Evolutionary conservation across 2,329 filamentous ascomycete species (phyloP), one percentile per base, ranked within the genome.

Genomic region (Ascochyta lentis): DNA sequence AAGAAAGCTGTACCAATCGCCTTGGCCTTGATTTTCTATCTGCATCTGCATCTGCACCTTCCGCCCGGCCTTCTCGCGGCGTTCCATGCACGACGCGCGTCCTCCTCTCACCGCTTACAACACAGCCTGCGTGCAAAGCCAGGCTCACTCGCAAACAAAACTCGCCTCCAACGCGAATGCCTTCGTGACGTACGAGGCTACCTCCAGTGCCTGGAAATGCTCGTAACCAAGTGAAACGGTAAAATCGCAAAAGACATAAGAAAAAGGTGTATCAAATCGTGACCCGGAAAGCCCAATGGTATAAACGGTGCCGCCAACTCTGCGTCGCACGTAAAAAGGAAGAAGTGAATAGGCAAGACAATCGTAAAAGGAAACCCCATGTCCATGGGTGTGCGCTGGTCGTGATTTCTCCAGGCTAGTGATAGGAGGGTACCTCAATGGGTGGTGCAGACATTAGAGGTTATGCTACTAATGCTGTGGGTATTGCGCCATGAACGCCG

Each of bases 401-500:
- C 49, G 48, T 61, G 49, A 34, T 61, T 47, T 53, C 54, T 67
- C 64, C 63, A 64, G 55, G 59, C 59, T 51, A 64, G 60, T 52
- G 57, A 59, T 71, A 67, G 60, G 63, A 67, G 69, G 65, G 49
- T 46, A 40, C 52, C 66, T 64, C 61, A 58, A 63, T 56, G 58
- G 66, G 54, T 53, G 51, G 60, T 63, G 61, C 68, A 74, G 66
- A 74, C 69, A 73, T 74, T 73, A 74, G 57, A 64, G 55, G 54
- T 71, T 68, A 68, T 49, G 55, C 62, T 64, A 59, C 62, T 64
- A 59, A 63, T 69, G 66, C 65, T 63, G 57, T 62, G 54, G 45
- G 56, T 59, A 52, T 58, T 66, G 60, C 65, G 65, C 68, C 70
- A 61, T 45, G 60, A 74, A 74, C 72, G 68, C 72, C 72, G 58